These are phyloP conservation scores for Uronychia binucleata DNA, from an alignment of 73 alveolate genomes.

Conservation along the genomic window DNA sequence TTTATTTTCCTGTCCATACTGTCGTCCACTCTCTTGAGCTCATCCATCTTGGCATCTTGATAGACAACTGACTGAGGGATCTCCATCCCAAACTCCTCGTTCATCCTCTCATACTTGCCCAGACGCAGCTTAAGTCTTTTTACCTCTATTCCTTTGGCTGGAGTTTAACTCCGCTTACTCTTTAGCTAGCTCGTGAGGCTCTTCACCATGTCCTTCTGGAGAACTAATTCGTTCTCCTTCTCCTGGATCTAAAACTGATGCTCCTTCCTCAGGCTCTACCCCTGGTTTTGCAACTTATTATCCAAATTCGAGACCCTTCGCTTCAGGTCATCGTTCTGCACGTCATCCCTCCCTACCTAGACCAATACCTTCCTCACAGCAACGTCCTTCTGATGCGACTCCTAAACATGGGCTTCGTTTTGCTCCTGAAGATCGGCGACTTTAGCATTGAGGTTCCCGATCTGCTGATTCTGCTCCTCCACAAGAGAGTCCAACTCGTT, in stretches of 20 bases:
- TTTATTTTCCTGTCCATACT: background rate
- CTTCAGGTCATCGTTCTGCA: slow-evolving; percentile 11
- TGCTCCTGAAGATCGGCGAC: background rate
- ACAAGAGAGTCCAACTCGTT: slow-evolving; percentile 34
- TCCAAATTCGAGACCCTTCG: background rate
- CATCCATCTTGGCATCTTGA: slow-evolving; percentile 5
- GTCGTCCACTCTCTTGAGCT: background rate
- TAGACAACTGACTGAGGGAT: background rate
- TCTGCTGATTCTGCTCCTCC: slow-evolving; percentile 31
- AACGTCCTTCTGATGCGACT: background rate
- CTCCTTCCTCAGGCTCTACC: background rate
- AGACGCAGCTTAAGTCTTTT: slow-evolving; percentile 4
- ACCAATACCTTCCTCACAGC: background rate
- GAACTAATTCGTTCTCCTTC: slow-evolving; percentile 8
- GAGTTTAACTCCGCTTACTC: background rate
- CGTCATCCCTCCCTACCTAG: too few species aligned
- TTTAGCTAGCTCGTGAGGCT: slow-evolving; percentile 12
- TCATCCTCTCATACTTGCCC: slow-evolving; percentile 9
- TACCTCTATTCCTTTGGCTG: slow-evolving; percentile 1
- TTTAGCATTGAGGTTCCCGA: slow-evolving; percentile 1
- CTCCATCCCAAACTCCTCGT: slow-evolving; percentile 3
- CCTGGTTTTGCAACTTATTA: background rate
- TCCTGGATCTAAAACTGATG: background rate
- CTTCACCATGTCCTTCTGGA: slow-evolving; percentile 36
- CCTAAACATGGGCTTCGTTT: background rate